phyloP scores from a whole-genome alignment of 441 rosid genomes.

The Dalechampia spathulata region DNA sequence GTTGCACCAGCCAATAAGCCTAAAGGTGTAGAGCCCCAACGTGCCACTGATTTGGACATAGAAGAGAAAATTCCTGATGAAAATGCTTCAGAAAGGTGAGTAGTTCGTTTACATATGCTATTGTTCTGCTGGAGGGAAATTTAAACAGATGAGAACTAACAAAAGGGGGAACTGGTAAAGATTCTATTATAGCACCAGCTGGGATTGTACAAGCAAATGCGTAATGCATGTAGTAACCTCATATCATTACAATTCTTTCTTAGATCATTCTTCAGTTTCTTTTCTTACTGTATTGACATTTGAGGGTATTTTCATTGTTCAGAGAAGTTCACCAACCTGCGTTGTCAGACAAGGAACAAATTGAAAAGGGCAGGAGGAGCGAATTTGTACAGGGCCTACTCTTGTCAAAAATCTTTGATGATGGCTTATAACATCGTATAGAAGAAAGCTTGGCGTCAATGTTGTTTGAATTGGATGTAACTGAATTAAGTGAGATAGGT shows the following conservation, averaged over 20 bases:
- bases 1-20: slow-evolving; percentile 25
- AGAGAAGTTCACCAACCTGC: slow-evolving; percentile 34
- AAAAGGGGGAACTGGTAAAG: too few relatives aligned
- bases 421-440: slow-evolving; percentile 28
- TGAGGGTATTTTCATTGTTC: slow-evolving; percentile 4
- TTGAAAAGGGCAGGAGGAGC: slow-evolving; percentile 51
- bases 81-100: slow-evolving; percentile 40
- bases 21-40: slow-evolving; percentile 26
- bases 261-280: too few relatives aligned
- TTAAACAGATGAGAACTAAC: background rate
- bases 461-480: too few relatives aligned
- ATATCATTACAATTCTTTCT: too few relatives aligned
- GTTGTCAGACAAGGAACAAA: slow-evolving; percentile 49
- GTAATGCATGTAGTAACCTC: too few relatives aligned
- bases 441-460: too few relatives aligned
- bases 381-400: slow-evolving; percentile 60
- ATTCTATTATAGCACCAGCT: too few relatives aligned
- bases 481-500: too few relatives aligned
- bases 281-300: background rate
- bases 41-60: slow-evolving; percentile 20
- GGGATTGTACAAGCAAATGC: too few relatives aligned
- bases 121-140: background rate
- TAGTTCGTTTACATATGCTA: slow-evolving; percentile 1
- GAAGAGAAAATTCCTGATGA: slow-evolving; percentile 28
- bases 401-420: slow-evolving; percentile 50